A percentile compares a stretch with the other conserved stretches of the same genome.
Conservation (phyloP, 2,329 filamentous ascomycete genomes). For the Apiospora hydei region DNA sequence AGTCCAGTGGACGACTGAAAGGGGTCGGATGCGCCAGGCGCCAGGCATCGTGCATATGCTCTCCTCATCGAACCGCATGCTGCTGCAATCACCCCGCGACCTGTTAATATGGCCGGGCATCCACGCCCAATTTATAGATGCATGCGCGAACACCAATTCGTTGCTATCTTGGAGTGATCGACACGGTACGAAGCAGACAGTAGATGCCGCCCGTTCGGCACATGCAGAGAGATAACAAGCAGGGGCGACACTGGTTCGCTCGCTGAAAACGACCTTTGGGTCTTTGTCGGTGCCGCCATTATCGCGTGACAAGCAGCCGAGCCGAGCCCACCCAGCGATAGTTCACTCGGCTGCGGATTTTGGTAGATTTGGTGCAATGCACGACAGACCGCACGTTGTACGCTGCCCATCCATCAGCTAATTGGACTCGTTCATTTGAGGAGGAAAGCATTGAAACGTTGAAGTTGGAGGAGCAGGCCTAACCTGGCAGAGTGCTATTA, state of each 20-base stretch:
- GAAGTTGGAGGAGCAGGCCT: background rate
- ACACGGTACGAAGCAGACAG: background rate
- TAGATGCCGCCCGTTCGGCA: conserved; percentile 3
- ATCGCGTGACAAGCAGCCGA: conserved; percentile 10
- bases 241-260: background rate
- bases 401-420: background rate
- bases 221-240: background rate
- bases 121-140: background rate
- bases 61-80: conserved; percentile 4
- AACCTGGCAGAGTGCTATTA: background rate
- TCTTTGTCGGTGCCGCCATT: background rate
- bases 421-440: background rate
- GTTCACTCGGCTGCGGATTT: too few species aligned
- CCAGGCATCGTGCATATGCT: conserved; percentile 12
- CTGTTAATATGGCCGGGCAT: background rate
- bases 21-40: background rate
- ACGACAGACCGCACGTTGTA: background rate
- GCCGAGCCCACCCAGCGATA: background rate
- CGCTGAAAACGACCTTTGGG: background rate
- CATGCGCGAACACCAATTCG: background rate
- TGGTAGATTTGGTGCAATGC: background rate
- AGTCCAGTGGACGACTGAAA: background rate
- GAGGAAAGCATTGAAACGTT: background rate
- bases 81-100: background rate
- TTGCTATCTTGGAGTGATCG: background rate